Evolutionary conservation across 2,329 filamentous ascomycete species (phyloP).

Genomic region (Didymella pinodella): DNA sequence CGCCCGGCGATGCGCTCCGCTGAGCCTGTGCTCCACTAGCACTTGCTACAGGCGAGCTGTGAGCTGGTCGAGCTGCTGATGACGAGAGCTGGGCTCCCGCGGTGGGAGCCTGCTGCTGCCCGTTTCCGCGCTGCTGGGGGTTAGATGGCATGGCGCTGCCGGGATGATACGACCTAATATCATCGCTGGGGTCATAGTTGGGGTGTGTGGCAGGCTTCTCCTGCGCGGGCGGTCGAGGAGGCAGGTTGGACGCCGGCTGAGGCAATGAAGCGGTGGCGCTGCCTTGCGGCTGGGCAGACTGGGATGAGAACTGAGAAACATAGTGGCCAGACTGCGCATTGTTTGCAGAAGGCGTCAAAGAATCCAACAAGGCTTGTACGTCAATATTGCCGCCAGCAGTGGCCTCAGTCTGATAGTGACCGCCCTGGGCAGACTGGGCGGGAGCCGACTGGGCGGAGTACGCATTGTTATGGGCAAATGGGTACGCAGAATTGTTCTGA

Average conservation of each 20-base stretch:
- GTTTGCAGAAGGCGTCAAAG: conserved; percentile 49
- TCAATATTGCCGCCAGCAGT: conserved; percentile 50
- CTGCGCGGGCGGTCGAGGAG: conserved; percentile 59
- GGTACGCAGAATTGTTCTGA: conserved; percentile 42
- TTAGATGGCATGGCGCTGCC: conserved; percentile 52
- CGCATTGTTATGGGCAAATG: conserved; percentile 47
- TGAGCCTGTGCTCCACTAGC: conserved; percentile 37
- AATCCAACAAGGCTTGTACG: conserved; percentile 58
- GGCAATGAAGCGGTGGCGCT: conserved; percentile 48
- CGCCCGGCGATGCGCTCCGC: conserved; percentile 36
- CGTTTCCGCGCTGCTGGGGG: conserved; percentile 41
- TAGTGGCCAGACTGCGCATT: conserved; percentile 44
- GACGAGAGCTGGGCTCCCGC: conserved; percentile 27
- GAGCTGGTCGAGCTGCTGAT: conserved; percentile 32
- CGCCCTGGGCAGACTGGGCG: conserved; percentile 42
- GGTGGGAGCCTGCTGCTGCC: conserved; percentile 37
- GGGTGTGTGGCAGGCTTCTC: conserved; percentile 58
- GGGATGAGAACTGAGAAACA: conserved; percentile 42
- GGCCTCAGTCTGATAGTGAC: conserved; percentile 37
- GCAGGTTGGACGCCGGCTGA: conserved; percentile 53
- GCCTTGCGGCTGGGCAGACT: conserved; percentile 44
- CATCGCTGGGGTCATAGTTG: conserved; percentile 58
- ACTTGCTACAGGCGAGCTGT: conserved; percentile 40
- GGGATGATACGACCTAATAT: conserved; percentile 60
- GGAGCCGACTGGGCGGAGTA: conserved; percentile 43